A percentile compares a stretch with the other conserved stretches of the same genome.
These are phyloP conservation scores for Microbotryomycetes sp. DNA, from an alignment of 1,284 basidiomycete genomes.

Conservation along the genomic window DNA sequence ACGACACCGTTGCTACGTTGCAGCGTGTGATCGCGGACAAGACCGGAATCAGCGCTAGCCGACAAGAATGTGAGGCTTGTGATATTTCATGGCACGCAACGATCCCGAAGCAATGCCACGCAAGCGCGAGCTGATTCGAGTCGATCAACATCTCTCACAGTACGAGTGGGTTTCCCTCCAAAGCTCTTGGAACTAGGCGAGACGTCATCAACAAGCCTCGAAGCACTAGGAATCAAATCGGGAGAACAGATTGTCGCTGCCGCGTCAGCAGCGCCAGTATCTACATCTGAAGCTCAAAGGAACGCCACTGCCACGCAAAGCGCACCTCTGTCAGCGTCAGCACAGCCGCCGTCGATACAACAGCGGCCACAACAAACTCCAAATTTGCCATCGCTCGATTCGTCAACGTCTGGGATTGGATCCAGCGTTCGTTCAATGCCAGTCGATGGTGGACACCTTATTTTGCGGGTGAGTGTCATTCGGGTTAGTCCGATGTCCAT, in stretches of 20 bases:
- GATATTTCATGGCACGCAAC: neutral
- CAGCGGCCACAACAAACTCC: too few relatives aligned
- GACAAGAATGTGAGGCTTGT: slow-evolving; percentile 18
- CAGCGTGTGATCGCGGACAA: neutral
- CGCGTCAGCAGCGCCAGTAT: neutral
- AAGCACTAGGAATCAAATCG: slow-evolving; percentile 3
- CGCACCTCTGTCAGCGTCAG: too few relatives aligned
- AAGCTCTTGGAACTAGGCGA: slow-evolving; percentile 3
- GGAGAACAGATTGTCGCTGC: slow-evolving; percentile 25
- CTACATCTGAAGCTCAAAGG: neutral
- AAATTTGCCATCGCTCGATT: too few relatives aligned
- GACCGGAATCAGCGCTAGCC: neutral
- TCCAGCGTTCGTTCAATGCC: too few relatives aligned
- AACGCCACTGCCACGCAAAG: neutral
- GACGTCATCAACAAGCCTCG: neutral
- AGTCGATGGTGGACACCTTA: slow-evolving; percentile 22
- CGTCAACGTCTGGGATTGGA: too few relatives aligned
- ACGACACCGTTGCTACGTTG: neutral
- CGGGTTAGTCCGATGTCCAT: neutral
- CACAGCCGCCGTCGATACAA: neutral
- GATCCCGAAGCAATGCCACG: too few relatives aligned
- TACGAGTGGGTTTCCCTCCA: slow-evolving; percentile 24
- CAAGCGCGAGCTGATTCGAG: neutral
- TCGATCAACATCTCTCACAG: neutral
- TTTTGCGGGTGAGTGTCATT: slow-evolving; percentile 16